These are phyloP conservation scores for Chloris gayana DNA, from an alignment of 176 grass and related monocot species.

Conservation along the genomic window DNA sequence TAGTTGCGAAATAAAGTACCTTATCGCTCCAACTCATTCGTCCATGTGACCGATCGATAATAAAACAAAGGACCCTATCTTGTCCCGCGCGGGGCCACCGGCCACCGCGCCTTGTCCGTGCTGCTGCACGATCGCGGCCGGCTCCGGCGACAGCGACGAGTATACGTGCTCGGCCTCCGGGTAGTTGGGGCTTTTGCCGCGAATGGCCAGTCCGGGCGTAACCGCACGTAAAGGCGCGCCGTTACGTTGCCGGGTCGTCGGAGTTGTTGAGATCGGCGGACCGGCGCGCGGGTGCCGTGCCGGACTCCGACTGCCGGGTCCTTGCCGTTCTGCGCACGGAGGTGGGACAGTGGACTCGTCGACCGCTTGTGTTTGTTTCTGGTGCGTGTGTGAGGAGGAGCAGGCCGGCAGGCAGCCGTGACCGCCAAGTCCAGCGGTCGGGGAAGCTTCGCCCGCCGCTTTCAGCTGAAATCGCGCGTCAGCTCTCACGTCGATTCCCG, in stretches of 20 bases:
- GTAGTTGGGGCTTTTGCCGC: neutral
- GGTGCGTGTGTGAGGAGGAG: too few relatives aligned
- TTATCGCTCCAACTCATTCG: conserved; percentile 14
- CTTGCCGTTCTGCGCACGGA: neutral
- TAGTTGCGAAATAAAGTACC: neutral
- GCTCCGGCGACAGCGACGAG: conserved; percentile 4
- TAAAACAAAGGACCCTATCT: neutral
- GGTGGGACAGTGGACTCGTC: neutral
- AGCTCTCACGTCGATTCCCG: neutral
- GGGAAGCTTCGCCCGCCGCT: conserved; percentile 22
- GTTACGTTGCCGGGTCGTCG: neutral
- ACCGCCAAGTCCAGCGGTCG: neutral
- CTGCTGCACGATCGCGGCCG: too few relatives aligned
- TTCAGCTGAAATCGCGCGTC: neutral
- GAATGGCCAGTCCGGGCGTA: neutral
- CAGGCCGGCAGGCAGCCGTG: neutral
- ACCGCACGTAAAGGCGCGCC: neutral
- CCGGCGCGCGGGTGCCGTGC: neutral
- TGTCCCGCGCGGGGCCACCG: neutral
- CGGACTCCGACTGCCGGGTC: neutral
- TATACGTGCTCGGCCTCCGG: too few relatives aligned
- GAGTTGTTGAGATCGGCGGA: neutral
- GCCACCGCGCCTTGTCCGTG: neutral
- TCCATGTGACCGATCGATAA: neutral
- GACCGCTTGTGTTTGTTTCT: neutral